phyloP scores from a whole-genome alignment of 257 asterid species.

The Eustoma russellianum region DNA sequence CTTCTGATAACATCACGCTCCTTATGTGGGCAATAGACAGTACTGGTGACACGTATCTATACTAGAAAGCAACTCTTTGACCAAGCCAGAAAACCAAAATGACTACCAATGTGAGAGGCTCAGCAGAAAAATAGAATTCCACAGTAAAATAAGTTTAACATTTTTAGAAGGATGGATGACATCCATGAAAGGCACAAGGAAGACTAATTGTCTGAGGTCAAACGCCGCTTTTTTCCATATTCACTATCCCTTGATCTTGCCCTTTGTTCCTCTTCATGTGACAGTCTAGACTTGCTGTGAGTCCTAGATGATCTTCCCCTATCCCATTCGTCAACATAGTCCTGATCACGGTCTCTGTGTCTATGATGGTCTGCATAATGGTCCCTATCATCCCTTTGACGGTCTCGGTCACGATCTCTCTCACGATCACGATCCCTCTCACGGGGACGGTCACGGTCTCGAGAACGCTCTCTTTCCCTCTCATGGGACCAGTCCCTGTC shows the following conservation, averaged over 20 bases:
- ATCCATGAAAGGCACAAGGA: constrained; percentile 8
- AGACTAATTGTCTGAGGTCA: constrained; percentile 41
- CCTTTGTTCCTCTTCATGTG: constrained; percentile 56
- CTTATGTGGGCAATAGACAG: constrained; percentile 18
- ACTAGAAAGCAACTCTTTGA: constrained; percentile 10
- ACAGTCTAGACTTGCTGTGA: constrained; percentile 48
- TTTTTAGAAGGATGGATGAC: too few species aligned
- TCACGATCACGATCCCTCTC: constrained; percentile 34
- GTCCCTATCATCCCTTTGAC: constrained; percentile 57
- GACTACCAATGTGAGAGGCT: constrained; percentile 20
- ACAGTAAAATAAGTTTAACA: constrained; percentile 22
- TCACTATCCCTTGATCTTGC: constrained; percentile 76
- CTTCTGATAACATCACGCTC: constrained; percentile 21
- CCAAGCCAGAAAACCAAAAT: constrained; percentile 16
- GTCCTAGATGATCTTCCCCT: constrained; percentile 69
- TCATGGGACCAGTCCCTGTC: constrained; percentile 20
- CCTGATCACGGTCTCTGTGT: constrained; percentile 53
- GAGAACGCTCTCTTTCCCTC: constrained; percentile 47
- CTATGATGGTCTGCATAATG: constrained; percentile 53
- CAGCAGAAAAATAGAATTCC: constrained; percentile 20
- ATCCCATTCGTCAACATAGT: constrained; percentile 58
- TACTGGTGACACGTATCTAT: constrained; percentile 14
- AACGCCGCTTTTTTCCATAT: constrained; percentile 60
- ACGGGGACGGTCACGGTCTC: constrained; percentile 40
- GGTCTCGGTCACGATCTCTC: constrained; percentile 38